Evolutionary conservation across 164 flowering plant species (phyloP).

Genomic region (Chimonanthus praecox): DNA sequence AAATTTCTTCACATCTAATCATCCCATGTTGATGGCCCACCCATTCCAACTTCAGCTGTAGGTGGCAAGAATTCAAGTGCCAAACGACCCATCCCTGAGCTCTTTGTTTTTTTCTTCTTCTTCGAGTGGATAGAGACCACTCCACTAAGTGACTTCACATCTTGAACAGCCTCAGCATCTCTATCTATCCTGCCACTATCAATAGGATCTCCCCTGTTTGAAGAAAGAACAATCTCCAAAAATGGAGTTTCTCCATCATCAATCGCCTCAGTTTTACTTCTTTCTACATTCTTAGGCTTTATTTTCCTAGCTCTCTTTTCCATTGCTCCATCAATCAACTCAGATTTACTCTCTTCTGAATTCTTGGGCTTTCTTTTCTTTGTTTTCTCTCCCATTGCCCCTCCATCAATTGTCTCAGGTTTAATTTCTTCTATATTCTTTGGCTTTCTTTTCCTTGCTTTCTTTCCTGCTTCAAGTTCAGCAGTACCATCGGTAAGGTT

Average conservation of each 20-base stretch:
- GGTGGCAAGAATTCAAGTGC: constrained; percentile 19
- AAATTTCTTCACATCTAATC: neutral
- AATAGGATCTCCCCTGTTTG: constrained; percentile 6
- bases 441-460: constrained; percentile 11
- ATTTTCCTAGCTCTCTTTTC: constrained; percentile 5
- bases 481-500: neutral
- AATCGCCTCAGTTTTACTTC: constrained; percentile 31
- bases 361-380: constrained; percentile 19
- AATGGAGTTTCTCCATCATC: constrained; percentile 67
- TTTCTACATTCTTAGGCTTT: constrained; percentile 13
- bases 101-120: constrained; percentile 39
- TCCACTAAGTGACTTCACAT: constrained; percentile 18
- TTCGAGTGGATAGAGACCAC: constrained; percentile 30
- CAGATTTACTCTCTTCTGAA: neutral
- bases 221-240: constrained; percentile 37
- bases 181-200: constrained; percentile 12
- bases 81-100: constrained; percentile 5
- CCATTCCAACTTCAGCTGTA: constrained; percentile 56
- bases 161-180: constrained; percentile 11
- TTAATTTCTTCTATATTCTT: constrained; percentile 18
- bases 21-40: constrained; percentile 84
- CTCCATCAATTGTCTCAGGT: constrained; percentile 50
- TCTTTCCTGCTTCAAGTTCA: constrained; percentile 3
- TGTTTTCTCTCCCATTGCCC: constrained; percentile 19
- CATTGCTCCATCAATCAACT: neutral